Conservation (phyloP, 2,329 filamentous ascomycete genomes). For the Aureobasidium melanogenum region DNA sequence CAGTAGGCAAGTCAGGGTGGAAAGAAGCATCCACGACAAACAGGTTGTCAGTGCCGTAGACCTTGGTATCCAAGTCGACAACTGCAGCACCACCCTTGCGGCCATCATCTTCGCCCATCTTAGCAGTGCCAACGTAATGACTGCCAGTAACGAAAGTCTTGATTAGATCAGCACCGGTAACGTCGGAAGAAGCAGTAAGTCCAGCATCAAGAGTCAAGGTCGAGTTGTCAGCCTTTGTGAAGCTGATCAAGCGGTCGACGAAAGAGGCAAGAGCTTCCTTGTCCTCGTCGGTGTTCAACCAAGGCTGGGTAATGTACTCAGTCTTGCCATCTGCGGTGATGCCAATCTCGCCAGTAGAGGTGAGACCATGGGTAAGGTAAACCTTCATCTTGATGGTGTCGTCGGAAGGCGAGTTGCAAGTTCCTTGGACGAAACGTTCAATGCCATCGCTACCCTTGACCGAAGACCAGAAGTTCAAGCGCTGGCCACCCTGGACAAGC, state of each 20-base stretch:
- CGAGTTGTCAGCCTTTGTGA: slow-evolving; percentile 29
- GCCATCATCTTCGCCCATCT: slow-evolving; percentile 51
- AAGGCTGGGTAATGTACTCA: slow-evolving; percentile 40
- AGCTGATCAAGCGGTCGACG: slow-evolving; percentile 36
- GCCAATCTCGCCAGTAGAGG: slow-evolving; percentile 32
- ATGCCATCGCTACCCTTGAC: slow-evolving; percentile 48
- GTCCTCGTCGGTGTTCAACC: slow-evolving; percentile 41
- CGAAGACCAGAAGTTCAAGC: slow-evolving; percentile 45
- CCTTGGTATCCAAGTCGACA: slow-evolving; percentile 54
- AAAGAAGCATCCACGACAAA: slow-evolving; percentile 52
- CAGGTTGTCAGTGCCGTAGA: slow-evolving; percentile 39
- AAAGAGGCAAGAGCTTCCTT: slow-evolving; percentile 35
- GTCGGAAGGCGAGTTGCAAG: slow-evolving; percentile 28
- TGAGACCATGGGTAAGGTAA: slow-evolving; percentile 48
- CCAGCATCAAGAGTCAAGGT: slow-evolving; percentile 29
- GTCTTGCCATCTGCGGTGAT: slow-evolving; percentile 30
- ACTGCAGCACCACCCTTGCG: slow-evolving; percentile 48
- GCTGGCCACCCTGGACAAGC: slow-evolving; percentile 35
- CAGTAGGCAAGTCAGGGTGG: slow-evolving; percentile 57
- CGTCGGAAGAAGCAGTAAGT: slow-evolving; percentile 21
- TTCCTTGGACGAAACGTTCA: slow-evolving; percentile 39
- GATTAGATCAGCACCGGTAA: slow-evolving; percentile 3
- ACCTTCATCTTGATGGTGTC: slow-evolving; percentile 48
- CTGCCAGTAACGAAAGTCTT: slow-evolving; percentile 17
- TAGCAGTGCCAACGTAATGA: slow-evolving; percentile 45